Evolutionary conservation across 192 early-diverging fungal genomes (phyloP).

Genomic region (Podila minutissima): DNA sequence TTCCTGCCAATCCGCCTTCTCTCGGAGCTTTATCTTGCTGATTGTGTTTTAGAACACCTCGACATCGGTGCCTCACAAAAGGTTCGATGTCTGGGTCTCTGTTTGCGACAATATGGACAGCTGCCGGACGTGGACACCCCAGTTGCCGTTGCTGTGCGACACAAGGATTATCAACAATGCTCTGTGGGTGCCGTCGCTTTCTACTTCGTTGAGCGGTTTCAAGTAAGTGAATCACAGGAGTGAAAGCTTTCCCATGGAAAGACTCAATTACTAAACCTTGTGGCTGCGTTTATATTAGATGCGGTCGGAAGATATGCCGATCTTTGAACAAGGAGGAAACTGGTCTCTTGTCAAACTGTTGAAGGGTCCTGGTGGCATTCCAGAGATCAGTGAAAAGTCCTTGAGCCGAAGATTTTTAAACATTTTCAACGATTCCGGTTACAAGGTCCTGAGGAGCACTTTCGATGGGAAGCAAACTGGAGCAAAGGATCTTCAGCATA

Average conservation of each 20-base stretch:
- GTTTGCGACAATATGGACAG: not conserved
- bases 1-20: not conserved
- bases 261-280: not conserved
- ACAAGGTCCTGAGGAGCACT: not conserved
- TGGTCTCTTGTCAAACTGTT: no score
- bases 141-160: not conserved
- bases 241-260: not conserved
- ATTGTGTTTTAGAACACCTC: not conserved
- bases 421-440: not conserved
- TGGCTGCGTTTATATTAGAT: no score
- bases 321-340: no score
- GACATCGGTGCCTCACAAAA: not conserved
- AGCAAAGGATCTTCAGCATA: not conserved
- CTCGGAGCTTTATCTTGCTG: not conserved
- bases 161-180: conserved; percentile 4
- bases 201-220: conserved; percentile 2
- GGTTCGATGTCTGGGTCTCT: conserved; percentile 1
- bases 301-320: no score
- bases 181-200: not conserved
- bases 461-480: not conserved
- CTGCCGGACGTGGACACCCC: not conserved
- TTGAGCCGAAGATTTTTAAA: not conserved
- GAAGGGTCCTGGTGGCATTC: no score
- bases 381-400: not conserved
- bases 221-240: not conserved